Evolutionary conservation across 352 stramenopile genomes (phyloP).

Genomic region (Discostella stelligera): DNA sequence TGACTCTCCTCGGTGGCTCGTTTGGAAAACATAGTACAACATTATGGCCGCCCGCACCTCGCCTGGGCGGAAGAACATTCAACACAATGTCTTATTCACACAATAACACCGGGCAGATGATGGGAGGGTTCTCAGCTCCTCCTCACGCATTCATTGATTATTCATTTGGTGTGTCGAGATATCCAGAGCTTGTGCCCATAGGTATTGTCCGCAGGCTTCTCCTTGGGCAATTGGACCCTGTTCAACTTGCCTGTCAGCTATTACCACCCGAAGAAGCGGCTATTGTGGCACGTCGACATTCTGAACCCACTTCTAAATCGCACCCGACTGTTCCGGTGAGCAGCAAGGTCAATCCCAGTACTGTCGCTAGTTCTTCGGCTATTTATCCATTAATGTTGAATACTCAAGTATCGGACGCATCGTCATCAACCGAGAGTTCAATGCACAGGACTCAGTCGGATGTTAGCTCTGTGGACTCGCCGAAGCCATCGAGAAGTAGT

Average conservation of each 20-base stretch:
- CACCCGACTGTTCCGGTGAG: neutral
- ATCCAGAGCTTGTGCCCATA: conserved; percentile 22
- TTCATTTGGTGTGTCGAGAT: neutral
- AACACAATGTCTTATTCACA: conserved; percentile 5
- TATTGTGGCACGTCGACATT: conserved; percentile 20
- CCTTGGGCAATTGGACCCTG: conserved; percentile 34
- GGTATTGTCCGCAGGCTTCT: conserved; percentile 38
- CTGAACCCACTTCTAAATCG: conserved; percentile 3
- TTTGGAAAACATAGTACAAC: neutral
- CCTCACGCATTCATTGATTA: conserved; percentile 5
- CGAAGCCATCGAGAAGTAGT: neutral
- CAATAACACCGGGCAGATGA: neutral
- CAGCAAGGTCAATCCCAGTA: neutral
- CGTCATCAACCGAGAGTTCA: neutral
- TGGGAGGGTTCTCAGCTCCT: conserved; percentile 1
- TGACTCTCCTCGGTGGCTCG: too few species aligned
- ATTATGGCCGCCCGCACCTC: neutral
- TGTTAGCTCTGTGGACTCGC: neutral
- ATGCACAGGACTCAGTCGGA: conserved; percentile 1
- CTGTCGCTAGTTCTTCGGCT: neutral
- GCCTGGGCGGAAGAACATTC: neutral
- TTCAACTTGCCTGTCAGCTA: conserved; percentile 19
- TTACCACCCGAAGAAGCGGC: conserved; percentile 36
- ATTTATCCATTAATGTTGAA: neutral
- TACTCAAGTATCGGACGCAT: neutral